These are phyloP conservation scores for Ganoderma resinaceum DNA, from an alignment of 1,284 basidiomycete genomes.

Conservation along the genomic window DNA sequence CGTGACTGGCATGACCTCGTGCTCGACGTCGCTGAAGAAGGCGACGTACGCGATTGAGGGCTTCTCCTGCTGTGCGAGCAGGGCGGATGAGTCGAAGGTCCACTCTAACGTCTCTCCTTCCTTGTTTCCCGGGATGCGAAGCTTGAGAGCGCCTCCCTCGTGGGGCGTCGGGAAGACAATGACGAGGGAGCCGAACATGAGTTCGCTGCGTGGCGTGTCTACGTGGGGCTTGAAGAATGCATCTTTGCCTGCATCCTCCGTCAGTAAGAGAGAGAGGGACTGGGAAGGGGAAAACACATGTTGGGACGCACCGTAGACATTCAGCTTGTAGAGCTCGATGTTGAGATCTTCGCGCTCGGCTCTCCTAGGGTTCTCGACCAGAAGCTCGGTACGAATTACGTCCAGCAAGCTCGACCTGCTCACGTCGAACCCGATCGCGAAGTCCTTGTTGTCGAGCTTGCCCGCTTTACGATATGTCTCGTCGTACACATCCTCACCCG, in stretches of 20 bases:
- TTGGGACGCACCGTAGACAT: constrained; percentile 12
- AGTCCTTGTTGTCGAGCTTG: constrained; percentile 35
- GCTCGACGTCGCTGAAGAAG: constrained; percentile 54
- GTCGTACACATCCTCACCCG: constrained; percentile 31
- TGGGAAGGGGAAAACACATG: not conserved
- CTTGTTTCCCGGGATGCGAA: constrained; percentile 39
- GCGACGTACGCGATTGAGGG: constrained; percentile 43
- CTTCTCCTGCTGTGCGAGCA: constrained; percentile 20
- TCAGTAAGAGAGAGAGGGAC: not conserved
- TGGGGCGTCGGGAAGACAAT: constrained; percentile 49
- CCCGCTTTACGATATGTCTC: constrained; percentile 37
- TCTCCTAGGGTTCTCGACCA: constrained; percentile 27
- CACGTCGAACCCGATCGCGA: constrained; percentile 40
- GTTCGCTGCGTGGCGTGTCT: constrained; percentile 35
- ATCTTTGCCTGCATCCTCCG: constrained; percentile 17
- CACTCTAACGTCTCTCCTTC: constrained; percentile 15
- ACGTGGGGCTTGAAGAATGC: constrained; percentile 39
- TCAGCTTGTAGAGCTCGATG: constrained; percentile 39
- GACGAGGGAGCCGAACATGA: constrained; percentile 51
- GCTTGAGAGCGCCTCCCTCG: constrained; percentile 46
- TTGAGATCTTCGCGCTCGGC: constrained; percentile 2
- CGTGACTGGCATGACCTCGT: constrained; percentile 50
- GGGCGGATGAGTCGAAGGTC: constrained; percentile 41
- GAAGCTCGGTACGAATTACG: constrained; percentile 31
- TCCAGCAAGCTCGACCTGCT: constrained; percentile 34